Conservation (phyloP, 768 basidiomycete species). For the Mycena crocata region DNA sequence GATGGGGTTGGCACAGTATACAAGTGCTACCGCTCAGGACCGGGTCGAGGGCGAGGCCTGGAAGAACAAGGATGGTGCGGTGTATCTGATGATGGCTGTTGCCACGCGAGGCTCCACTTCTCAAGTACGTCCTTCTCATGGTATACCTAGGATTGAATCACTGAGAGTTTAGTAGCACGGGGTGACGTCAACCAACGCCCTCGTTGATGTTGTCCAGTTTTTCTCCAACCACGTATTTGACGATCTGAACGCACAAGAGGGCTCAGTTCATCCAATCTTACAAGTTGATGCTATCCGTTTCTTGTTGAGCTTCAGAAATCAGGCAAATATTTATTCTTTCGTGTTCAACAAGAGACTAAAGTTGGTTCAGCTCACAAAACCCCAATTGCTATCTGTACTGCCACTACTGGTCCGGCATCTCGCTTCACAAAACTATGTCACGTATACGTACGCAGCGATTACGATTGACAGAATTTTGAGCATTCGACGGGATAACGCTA, state of each 20-base stretch:
- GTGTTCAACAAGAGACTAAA: neutral
- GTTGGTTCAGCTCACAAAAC: constrained; percentile 81
- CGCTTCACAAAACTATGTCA: constrained; percentile 86
- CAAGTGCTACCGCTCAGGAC: constrained; percentile 32
- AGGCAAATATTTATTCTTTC: constrained; percentile 59
- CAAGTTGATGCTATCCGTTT: constrained; percentile 98
- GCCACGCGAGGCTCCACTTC: constrained; percentile 90
- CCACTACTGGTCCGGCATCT: constrained; percentile 89
- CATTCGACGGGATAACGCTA: constrained; percentile 82
- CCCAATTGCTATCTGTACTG: constrained; percentile 90
- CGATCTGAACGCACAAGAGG: constrained; percentile 79
- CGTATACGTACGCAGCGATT: constrained; percentile 96
- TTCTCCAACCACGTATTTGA: constrained; percentile 92
- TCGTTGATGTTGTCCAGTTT: constrained; percentile 95
- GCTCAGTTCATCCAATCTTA: constrained; percentile 86
- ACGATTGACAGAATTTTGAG: constrained; percentile 96
- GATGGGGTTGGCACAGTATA: constrained; percentile 77
- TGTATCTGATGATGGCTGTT: constrained; percentile 93
- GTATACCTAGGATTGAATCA: constrained; percentile 17
- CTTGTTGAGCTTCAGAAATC: constrained; percentile 94
- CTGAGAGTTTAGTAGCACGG: constrained; percentile 68
- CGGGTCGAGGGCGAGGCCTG: constrained; percentile 73
- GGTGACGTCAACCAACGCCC: constrained; percentile 91
- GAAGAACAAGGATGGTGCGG: constrained; percentile 94
- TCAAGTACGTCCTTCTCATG: constrained; percentile 61